A percentile compares a stretch with the other conserved stretches of the same genome.
Conservation (phyloP, 116 monocot species). For the Papilionanthe hybrid region DNA sequence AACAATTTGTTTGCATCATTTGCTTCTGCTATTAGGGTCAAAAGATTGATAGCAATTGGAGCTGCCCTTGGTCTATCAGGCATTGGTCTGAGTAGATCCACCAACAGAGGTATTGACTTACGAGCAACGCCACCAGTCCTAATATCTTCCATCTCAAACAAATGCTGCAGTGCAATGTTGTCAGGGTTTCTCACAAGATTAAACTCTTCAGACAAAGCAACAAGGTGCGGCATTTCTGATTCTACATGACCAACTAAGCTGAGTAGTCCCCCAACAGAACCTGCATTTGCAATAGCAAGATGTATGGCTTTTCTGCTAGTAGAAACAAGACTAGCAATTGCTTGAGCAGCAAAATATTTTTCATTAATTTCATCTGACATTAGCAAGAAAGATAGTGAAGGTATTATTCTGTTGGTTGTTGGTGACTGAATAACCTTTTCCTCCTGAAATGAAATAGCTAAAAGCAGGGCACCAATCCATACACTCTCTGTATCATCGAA, state of each 20-base stretch:
- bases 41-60: conserved; percentile 50
- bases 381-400: conserved; percentile 51
- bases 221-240: conserved; percentile 46
- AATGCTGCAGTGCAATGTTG: conserved; percentile 38
- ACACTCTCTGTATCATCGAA: conserved; percentile 46
- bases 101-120: conserved; percentile 59
- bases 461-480: conserved; percentile 59
- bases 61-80: conserved; percentile 74
- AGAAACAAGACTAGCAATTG: conserved; percentile 55
- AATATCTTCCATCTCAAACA: conserved; percentile 61
- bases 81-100: conserved; percentile 73
- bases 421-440: conserved; percentile 33
- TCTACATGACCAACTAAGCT: conserved; percentile 55
- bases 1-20: conserved; percentile 54
- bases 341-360: conserved; percentile 70
- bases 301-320: conserved; percentile 38
- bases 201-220: conserved; percentile 51
- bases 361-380: conserved; percentile 56
- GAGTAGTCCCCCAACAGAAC: conserved; percentile 51
- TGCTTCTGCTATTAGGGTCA: conserved; percentile 53
- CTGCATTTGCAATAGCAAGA: conserved; percentile 71
- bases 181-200: conserved; percentile 41
- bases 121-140: conserved; percentile 51
- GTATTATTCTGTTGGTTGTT: conserved; percentile 26
- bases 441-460: conserved; percentile 65